Evolutionary conservation across 345 rosid genomes (phyloP), one percentile per base, ranked within the genome.

Genomic region (Alliaria petiolata): DNA sequence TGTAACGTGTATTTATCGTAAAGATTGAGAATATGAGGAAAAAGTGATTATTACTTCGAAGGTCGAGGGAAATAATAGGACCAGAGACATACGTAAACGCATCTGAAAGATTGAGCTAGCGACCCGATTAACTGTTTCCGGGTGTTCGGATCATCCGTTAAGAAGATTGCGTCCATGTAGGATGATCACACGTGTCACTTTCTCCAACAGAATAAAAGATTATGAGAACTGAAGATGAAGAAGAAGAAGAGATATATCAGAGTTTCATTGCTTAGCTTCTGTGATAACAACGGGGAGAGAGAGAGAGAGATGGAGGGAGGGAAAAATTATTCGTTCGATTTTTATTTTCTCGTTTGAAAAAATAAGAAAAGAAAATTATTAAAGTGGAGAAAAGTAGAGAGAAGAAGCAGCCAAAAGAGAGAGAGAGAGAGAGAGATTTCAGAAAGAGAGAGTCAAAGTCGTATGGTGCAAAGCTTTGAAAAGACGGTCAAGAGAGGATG

Each of bases 51-150:
- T 33, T 86, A 88, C 91, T 80, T 80, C 11, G 82, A 63, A 8
- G 85, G 81, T 17, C 69, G 81, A 38, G 81, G 79, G 16, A 58
- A 4, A 45, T 73, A 4, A 40, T 71, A 80, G 0, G 85, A 84
- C 93, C 97, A 87, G 17, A 91, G 78, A 76, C 92, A 89, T 47
- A 86, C 71, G 81, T 91, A 89, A 61, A 82, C 66, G 81, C 85
- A 80, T 40, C 84, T 79, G 14, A 78, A 72, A 0, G 83, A 66
- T 34, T 82, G 86, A 77, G 82, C 79, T 28, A 89, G 61, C 20
- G 78, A 47, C 14, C 62, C 86, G 68, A 91, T 79, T 62, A 82
- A 55, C 47, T 55, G 80, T 60, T 76, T 33, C 3, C 91, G 89
- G 36, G 71, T 73, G 46, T 46, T 55, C 0, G 64, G 77, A 47